Conservation (phyloP, 139 green algal species). For the Chlorella sp. region DNA sequence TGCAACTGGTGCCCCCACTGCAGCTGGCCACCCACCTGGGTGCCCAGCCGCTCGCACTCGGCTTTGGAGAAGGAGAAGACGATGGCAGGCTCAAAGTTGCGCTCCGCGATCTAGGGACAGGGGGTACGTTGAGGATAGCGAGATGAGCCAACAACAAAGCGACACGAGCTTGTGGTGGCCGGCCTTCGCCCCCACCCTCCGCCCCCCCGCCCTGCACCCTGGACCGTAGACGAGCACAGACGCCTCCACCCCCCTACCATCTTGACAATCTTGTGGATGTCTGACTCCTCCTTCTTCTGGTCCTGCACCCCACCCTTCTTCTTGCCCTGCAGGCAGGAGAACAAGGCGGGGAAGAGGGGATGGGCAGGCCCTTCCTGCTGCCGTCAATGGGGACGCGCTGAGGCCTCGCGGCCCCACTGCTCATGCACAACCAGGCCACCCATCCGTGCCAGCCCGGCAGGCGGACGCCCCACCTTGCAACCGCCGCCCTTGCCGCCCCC, state of each 20-base stretch:
- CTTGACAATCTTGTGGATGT: slow-evolving; percentile 91
- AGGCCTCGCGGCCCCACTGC: background rate
- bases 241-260: no score
- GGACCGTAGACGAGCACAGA: no score
- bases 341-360: no score
- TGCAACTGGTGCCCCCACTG: background rate
- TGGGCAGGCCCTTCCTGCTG: background rate
- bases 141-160: no score
- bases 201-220: no score
- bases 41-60: slow-evolving; percentile 69
- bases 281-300: slow-evolving; percentile 43
- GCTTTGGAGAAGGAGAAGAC: slow-evolving; percentile 82
- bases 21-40: slow-evolving; percentile 35
- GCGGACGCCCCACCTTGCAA: background rate
- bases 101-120: slow-evolving; percentile 81
- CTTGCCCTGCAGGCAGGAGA: slow-evolving; percentile 15
- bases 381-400: no score
- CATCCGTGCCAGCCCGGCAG: background rate
- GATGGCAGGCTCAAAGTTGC: slow-evolving; percentile 86
- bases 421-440: background rate
- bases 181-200: no score
- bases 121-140: no score
- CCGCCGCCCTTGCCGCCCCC: background rate
- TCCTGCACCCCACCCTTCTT: slow-evolving; percentile 19
- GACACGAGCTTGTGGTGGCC: no score